These are phyloP conservation scores for Sphaerobolus stellatus DNA, from an alignment of 1,284 basidiomycete species.

Conservation along the genomic window DNA sequence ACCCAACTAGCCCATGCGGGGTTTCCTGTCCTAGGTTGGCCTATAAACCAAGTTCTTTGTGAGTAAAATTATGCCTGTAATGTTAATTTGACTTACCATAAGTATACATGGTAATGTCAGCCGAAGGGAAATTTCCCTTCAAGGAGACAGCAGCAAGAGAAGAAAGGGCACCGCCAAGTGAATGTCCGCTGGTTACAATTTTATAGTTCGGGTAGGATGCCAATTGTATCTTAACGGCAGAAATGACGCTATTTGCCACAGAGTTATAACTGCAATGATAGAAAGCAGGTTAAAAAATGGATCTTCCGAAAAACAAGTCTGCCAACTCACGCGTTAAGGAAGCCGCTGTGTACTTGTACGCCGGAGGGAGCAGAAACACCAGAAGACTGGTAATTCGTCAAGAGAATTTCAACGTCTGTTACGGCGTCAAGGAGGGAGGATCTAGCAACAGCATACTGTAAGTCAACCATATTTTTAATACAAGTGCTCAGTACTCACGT, in stretches of 20 bases:
- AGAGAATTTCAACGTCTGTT: slow-evolving; percentile 7
- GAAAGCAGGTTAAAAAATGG: background rate
- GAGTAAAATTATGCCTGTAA: too few species aligned
- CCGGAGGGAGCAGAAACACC: slow-evolving; percentile 9
- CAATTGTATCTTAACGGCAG: slow-evolving; percentile 33
- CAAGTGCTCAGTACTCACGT: slow-evolving; percentile 7
- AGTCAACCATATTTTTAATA: slow-evolving; percentile 10
- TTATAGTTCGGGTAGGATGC: slow-evolving; percentile 34
- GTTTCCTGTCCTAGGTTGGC: slow-evolving; percentile 12
- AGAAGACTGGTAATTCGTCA: slow-evolving; percentile 8
- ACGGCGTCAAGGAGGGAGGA: slow-evolving; percentile 8
- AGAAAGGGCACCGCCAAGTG: slow-evolving; percentile 48
- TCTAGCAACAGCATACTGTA: slow-evolving; percentile 10
- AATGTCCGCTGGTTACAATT: slow-evolving; percentile 48
- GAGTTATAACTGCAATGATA: slow-evolving; percentile 30
- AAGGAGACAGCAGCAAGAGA: slow-evolving; percentile 43
- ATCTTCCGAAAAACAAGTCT: background rate
- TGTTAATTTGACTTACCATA: slow-evolving; percentile 10
- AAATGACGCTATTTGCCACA: slow-evolving; percentile 35
- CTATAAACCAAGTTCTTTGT: slow-evolving; percentile 4
- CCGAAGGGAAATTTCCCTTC: slow-evolving; percentile 39
- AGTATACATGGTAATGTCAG: slow-evolving; percentile 26
- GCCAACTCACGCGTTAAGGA: slow-evolving; percentile 8
- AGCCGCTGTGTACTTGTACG: slow-evolving; percentile 5
- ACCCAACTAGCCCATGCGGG: slow-evolving; percentile 29